phyloP scores from a whole-genome alignment of 2,329 filamentous ascomycete genomes.

The Claviceps pazoutovae region DNA sequence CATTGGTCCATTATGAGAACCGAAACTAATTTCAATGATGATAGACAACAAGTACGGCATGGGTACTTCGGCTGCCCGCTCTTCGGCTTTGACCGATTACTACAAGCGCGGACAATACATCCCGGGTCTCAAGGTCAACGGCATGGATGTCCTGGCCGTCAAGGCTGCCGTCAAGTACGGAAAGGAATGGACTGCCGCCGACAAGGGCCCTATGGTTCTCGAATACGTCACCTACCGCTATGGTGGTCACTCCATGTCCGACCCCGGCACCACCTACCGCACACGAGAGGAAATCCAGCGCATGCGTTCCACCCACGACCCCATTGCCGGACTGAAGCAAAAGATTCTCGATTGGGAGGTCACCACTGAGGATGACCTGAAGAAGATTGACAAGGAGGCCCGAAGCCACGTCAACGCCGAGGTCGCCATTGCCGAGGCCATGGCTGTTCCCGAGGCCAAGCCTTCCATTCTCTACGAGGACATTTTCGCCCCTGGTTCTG shows the following conservation, averaged over 20 bases:
- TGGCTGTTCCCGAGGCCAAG: conserved; percentile 66
- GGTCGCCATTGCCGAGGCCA: conserved; percentile 79
- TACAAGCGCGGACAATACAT: conserved; percentile 99
- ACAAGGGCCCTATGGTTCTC: conserved; percentile 87
- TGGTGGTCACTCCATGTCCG: conserved; percentile 98
- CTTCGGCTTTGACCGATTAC: conserved; percentile 95
- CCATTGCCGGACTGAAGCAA: conserved; percentile 94
- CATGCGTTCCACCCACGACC: conserved; percentile 97
- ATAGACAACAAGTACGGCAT: conserved; percentile 99
- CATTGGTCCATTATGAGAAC: too few relatives aligned
- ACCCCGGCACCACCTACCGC: conserved; percentile 97
- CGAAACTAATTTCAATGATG: not conserved
- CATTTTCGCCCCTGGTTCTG: conserved; percentile 79
- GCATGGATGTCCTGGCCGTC: conserved; percentile 96
- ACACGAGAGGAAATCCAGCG: conserved; percentile 99
- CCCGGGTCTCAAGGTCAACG: conserved; percentile 97
- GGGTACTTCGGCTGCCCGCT: conserved; percentile 90
- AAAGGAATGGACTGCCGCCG: conserved; percentile 70
- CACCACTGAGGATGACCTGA: conserved; percentile 85
- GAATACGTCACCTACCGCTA: conserved; percentile 99
- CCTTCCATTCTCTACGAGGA: conserved; percentile 86
- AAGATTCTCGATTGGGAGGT: conserved; percentile 95
- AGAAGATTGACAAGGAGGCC: conserved; percentile 89
- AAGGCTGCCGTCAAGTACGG: conserved; percentile 92
- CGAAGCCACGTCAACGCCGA: conserved; percentile 75